These are phyloP conservation scores for Bryoglossum gracile DNA, from an alignment of 495 filamentous ascomycete species.

Conservation along the genomic window DNA sequence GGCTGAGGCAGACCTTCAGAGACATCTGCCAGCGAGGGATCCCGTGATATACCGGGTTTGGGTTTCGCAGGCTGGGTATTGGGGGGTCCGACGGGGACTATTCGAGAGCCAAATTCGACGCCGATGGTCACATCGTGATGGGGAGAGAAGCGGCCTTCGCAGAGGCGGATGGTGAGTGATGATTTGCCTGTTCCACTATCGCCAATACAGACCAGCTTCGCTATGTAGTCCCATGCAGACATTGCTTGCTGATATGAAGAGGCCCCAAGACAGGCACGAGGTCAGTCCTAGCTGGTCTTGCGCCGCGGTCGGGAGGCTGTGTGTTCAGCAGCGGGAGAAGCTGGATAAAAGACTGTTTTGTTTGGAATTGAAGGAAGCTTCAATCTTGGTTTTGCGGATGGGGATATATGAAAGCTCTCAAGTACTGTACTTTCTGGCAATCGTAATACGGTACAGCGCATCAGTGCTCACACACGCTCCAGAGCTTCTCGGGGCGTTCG, in stretches of 20 bases:
- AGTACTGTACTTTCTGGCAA: too few species aligned
- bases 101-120: constrained; percentile 91
- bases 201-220: constrained; percentile 95
- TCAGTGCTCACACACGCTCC: too few species aligned
- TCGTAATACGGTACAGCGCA: too few species aligned
- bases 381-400: too few species aligned
- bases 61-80: constrained; percentile 31
- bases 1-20: constrained; percentile 34
- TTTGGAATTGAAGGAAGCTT: too few species aligned
- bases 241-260: constrained; percentile 1
- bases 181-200: constrained; percentile 93
- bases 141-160: constrained; percentile 89
- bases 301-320: too few species aligned
- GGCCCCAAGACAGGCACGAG: constrained; percentile 11
- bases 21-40: constrained; percentile 20
- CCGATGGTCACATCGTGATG: constrained; percentile 97
- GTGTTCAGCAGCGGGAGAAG: too few species aligned
- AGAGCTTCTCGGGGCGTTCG: too few species aligned
- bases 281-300: too few species aligned
- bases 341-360: too few species aligned
- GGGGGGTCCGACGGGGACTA: constrained; percentile 86
- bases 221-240: constrained; percentile 89
- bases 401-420: too few species aligned
- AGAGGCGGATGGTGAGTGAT: constrained; percentile 83
- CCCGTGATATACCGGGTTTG: constrained; percentile 16